Evolutionary conservation across 345 rosid species (phyloP).

Genomic region (Arabidopsis suecica): DNA sequence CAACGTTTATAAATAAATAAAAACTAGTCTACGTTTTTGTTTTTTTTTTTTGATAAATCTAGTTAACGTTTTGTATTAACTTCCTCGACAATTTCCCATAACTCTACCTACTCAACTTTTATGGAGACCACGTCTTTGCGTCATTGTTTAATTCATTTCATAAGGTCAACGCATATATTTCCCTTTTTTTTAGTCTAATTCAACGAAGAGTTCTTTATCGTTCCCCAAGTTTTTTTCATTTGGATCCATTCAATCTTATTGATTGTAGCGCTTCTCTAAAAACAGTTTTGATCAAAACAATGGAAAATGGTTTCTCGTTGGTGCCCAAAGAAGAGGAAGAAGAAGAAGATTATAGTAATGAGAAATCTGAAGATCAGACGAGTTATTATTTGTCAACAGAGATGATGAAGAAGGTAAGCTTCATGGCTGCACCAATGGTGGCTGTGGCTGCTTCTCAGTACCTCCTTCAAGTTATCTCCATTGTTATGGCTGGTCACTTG

Average conservation of each 20-base stretch:
- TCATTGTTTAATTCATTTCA: neutral
- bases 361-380: conserved; percentile 2
- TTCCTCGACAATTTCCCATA: neutral
- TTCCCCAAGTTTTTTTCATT: neutral
- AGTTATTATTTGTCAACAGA: conserved; percentile 17
- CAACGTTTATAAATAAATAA: no score
- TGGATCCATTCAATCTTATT: neutral
- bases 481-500: conserved; percentile 46
- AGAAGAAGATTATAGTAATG: conserved; percentile 1
- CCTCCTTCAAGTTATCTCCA: conserved; percentile 44
- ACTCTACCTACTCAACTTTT: neutral
- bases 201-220: neutral
- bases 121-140: neutral
- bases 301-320: conserved; percentile 35
- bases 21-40: no score
- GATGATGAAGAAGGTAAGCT: conserved; percentile 45
- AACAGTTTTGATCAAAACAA: neutral
- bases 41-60: no score
- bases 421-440: conserved; percentile 48
- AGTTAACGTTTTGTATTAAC: neutral
- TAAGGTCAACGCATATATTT: neutral
- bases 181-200: no score
- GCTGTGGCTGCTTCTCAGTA: conserved; percentile 41
- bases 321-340: conserved; percentile 28
- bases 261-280: neutral